Conservation (phyloP, 371 early-diverging fungal species). For the Catenaria anguillulae region DNA sequence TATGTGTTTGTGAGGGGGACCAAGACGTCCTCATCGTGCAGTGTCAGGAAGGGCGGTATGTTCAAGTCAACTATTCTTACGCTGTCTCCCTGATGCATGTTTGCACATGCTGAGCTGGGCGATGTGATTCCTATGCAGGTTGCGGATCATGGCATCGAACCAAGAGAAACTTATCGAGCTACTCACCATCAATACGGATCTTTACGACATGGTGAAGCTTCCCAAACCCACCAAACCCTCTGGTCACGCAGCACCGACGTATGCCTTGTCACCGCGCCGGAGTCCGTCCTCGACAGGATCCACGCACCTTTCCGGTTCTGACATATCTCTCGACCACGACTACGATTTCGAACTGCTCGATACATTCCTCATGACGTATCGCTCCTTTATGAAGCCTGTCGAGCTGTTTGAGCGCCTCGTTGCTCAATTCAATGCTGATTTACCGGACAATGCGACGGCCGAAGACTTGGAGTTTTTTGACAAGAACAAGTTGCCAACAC, state of each 20-base stretch:
- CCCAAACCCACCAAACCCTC: not conserved
- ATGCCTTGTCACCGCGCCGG: not conserved
- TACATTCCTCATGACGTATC: conserved; percentile 29
- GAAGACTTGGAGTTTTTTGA: conserved; percentile 31
- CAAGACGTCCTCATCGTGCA: conserved; percentile 28
- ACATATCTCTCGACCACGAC: not conserved
- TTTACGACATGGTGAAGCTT: conserved; percentile 13
- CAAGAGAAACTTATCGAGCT: conserved; percentile 29
- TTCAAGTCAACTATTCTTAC: not conserved
- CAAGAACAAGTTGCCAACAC: conserved; percentile 24
- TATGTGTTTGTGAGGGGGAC: conserved; percentile 18
- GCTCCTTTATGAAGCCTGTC: conserved; percentile 29
- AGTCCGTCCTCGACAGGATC: too few relatives aligned
- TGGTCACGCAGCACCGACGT: not conserved
- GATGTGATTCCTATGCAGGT: too few relatives aligned
- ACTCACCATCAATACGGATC: conserved; percentile 13
- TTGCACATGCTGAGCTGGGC: too few relatives aligned
- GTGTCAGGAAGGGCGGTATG: conserved; percentile 19
- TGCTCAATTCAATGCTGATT: conserved; percentile 26
- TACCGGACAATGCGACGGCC: conserved; percentile 21
- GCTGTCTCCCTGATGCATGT: conserved; percentile 2
- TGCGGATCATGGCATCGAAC: conserved; percentile 28
- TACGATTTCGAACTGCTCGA: conserved; percentile 24
- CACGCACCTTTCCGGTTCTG: not conserved
- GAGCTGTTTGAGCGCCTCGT: conserved; percentile 29